Evolutionary conservation across 495 filamentous ascomycete genomes (phyloP).

Genomic region (Filosporella fistucella): DNA sequence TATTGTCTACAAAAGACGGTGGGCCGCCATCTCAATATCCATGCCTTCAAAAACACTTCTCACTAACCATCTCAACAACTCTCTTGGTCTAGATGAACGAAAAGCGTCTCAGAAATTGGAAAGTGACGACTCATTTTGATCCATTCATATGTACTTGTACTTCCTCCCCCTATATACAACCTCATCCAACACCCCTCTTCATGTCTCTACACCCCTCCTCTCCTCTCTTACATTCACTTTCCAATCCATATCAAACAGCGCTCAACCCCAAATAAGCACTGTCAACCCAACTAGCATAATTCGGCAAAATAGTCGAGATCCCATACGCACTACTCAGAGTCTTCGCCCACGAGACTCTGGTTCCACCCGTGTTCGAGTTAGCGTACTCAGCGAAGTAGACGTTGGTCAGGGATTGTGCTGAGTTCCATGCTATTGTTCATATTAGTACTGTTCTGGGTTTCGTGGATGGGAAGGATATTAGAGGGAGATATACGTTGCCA

Average conservation of each 20-base stretch:
- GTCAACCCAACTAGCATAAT: slow-evolving; percentile 3
- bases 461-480: background rate
- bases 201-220: no score
- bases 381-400: slow-evolving; percentile 7
- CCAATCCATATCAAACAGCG: background rate
- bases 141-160: no score
- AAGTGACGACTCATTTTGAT: no score
- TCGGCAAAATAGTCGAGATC: background rate
- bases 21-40: no score
- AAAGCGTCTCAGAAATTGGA: no score
- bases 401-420: background rate
- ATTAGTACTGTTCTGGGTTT: background rate
- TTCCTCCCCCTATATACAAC: no score
- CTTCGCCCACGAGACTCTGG: slow-evolving; percentile 6
- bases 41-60: no score
- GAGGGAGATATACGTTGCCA: slow-evolving; percentile 35
- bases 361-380: slow-evolving; percentile 2
- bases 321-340: background rate
- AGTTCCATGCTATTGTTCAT: background rate
- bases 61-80: no score
- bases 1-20: no score
- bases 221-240: background rate
- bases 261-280: slow-evolving; percentile 3
- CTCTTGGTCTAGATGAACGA: no score
- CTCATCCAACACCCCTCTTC: no score